phyloP scores from a whole-genome alignment of 2,329 filamentous ascomycete genomes.

The Talaromyces atroroseus region DNA sequence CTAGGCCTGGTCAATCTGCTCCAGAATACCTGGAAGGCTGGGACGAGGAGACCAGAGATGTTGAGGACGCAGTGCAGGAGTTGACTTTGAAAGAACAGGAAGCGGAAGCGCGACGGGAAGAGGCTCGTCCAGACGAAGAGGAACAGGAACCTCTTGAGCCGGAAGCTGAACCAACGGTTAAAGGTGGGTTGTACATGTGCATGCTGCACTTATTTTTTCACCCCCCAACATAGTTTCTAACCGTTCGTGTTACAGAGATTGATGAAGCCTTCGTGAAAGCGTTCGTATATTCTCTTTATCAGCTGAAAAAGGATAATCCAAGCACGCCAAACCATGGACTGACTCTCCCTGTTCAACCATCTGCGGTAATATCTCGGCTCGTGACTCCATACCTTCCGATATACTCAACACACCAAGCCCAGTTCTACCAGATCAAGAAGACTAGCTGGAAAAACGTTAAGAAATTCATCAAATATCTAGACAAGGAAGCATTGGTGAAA shows the following conservation, averaged over 20 bases:
- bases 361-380: slow-evolving; percentile 57
- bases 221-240: slow-evolving; percentile 2
- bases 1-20: slow-evolving; percentile 47
- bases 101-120: slow-evolving; percentile 43
- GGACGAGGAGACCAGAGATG: slow-evolving; percentile 29
- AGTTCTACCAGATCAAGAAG: slow-evolving; percentile 62
- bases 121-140: slow-evolving; percentile 35
- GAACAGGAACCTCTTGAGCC: slow-evolving; percentile 30
- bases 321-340: slow-evolving; percentile 50
- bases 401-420: slow-evolving; percentile 50
- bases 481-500: slow-evolving; percentile 59
- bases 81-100: slow-evolving; percentile 40
- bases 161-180: slow-evolving; percentile 51
- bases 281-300: slow-evolving; percentile 58
- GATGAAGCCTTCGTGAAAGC: slow-evolving; percentile 61
- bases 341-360: slow-evolving; percentile 59
- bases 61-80: slow-evolving; percentile 32
- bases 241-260: slow-evolving; percentile 48
- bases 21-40: slow-evolving; percentile 53
- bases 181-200: slow-evolving; percentile 37
- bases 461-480: slow-evolving; percentile 63
- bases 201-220: slow-evolving; percentile 3
- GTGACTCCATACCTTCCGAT: slow-evolving; percentile 63
- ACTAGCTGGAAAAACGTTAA: slow-evolving; percentile 65
- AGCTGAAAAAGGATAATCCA: slow-evolving; percentile 54